These are phyloP conservation scores for Plectosphaerella plurivora DNA, from an alignment of 2,329 filamentous ascomycete genomes.

Conservation along the genomic window DNA sequence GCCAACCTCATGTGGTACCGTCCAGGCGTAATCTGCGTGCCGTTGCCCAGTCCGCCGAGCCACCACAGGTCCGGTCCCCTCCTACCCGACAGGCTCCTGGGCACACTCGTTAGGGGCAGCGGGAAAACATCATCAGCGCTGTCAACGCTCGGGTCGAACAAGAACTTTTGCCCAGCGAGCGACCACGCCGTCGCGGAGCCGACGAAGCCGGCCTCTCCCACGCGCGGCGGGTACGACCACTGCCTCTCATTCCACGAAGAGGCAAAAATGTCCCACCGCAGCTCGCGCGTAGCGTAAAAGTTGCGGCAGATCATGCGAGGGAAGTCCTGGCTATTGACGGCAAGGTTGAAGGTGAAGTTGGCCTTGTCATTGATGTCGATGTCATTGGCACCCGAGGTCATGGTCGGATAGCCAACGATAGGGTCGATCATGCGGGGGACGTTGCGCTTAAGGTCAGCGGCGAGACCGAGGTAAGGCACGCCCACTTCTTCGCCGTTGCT, in stretches of 20 bases:
- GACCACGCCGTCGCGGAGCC: slow-evolving; percentile 1
- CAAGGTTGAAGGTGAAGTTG: slow-evolving; percentile 10
- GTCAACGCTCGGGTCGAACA: slow-evolving; percentile 1
- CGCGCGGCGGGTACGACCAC: slow-evolving; percentile 3
- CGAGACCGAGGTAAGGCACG: slow-evolving; percentile 24
- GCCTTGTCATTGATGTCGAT: slow-evolving; percentile 1
- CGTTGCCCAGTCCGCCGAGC: slow-evolving; percentile 37
- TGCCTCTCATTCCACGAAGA: neutral
- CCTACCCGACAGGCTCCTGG: neutral
- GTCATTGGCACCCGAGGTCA: neutral
- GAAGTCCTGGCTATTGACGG: slow-evolving; percentile 7
- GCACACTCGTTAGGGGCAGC: neutral
- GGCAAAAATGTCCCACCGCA: slow-evolving; percentile 5
- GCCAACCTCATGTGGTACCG: slow-evolving; percentile 29
- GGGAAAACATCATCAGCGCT: neutral
- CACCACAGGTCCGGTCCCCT: slow-evolving; percentile 26
- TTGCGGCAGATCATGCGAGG: slow-evolving; percentile 1
- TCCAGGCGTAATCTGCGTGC: slow-evolving; percentile 32
- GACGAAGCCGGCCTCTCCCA: slow-evolving; percentile 5
- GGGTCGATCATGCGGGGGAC: neutral
- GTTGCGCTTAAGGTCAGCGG: slow-evolving; percentile 5
- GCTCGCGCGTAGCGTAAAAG: slow-evolving; percentile 1
- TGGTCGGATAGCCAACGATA: neutral
- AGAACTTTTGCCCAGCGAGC: slow-evolving; percentile 1
- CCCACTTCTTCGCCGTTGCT: slow-evolving; percentile 26